Conservation (phyloP, 2,329 filamentous ascomycete genomes). For the Knoxdaviesia capensis region DNA sequence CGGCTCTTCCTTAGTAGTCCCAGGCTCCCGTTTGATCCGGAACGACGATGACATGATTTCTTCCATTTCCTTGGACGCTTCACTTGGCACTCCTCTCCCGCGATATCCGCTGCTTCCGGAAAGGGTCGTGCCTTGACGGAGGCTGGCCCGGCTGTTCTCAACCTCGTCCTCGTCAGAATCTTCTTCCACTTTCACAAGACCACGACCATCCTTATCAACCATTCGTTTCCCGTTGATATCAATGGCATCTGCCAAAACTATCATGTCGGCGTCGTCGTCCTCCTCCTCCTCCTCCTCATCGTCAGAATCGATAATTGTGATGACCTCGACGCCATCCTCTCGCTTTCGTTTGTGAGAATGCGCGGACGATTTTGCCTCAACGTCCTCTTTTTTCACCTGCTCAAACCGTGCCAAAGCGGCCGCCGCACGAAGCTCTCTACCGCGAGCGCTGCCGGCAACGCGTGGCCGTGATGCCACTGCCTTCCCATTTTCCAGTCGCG, state of each 20-base stretch:
- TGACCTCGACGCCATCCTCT: constrained; percentile 14
- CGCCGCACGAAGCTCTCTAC: constrained; percentile 55
- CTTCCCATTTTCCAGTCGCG: constrained; percentile 46
- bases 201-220: constrained; percentile 43
- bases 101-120: too few relatives aligned
- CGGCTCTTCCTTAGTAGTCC: not conserved
- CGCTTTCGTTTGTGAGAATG: not conserved
- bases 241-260: constrained; percentile 28
- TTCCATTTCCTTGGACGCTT: constrained; percentile 30
- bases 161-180: constrained; percentile 36
- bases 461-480: constrained; percentile 43
- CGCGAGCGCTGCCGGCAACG: constrained; percentile 54
- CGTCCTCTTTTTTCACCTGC: constrained; percentile 19
- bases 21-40: not conserved
- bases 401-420: constrained; percentile 60
- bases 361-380: too few relatives aligned
- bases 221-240: constrained; percentile 46
- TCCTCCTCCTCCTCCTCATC: constrained; percentile 10
- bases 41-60: constrained; percentile 27
- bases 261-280: constrained; percentile 15
- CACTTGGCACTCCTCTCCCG: too few relatives aligned
- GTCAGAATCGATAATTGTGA: not conserved
- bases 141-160: constrained; percentile 8
- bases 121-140: too few relatives aligned
- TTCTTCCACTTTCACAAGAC: constrained; percentile 47